These are phyloP conservation scores for Chernovozyma aurita DNA, from an alignment of 1,139 yeast genomes.

Conservation along the genomic window DNA sequence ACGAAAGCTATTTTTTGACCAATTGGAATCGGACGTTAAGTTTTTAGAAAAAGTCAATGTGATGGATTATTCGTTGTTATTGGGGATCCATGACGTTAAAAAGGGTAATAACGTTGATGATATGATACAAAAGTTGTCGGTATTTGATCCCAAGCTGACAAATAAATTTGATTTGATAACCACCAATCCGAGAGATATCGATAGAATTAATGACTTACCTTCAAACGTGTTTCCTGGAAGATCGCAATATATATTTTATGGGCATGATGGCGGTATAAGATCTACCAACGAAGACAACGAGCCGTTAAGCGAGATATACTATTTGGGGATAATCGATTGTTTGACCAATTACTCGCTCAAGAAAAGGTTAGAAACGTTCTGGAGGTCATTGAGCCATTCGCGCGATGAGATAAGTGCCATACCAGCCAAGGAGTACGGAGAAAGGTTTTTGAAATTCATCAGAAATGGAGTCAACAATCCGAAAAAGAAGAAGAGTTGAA, in stretches of 20 bases:
- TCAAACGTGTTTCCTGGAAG: constrained; percentile 45
- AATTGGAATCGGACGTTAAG: constrained; percentile 69
- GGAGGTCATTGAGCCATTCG: constrained; percentile 70
- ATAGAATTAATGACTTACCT: constrained; percentile 40
- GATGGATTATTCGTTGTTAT: constrained; percentile 90
- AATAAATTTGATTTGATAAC: constrained; percentile 39
- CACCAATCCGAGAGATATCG: constrained; percentile 45
- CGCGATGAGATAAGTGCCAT: constrained; percentile 77
- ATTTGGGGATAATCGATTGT: constrained; percentile 92
- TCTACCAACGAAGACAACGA: constrained; percentile 65
- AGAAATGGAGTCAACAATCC: constrained; percentile 27
- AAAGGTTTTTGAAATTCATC: constrained; percentile 74
- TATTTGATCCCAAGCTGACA: constrained; percentile 45
- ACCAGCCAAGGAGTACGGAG: constrained; percentile 88
- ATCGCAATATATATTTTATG: constrained; percentile 58
- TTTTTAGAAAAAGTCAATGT: constrained; percentile 71
- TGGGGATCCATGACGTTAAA: constrained; percentile 80
- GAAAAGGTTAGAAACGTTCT: constrained; percentile 81
- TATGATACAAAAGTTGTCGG: constrained; percentile 35
- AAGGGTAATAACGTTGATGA: constrained; percentile 46
- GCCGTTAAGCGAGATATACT: constrained; percentile 71
- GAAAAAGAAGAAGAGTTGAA: constrained; percentile 7
- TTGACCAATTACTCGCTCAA: constrained; percentile 76
- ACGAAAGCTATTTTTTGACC: constrained; percentile 54
- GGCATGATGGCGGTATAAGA: constrained; percentile 82